A percentile compares a stretch with the other conserved stretches of the same genome.
Conservation (phyloP, 1,284 basidiomycete genomes). For the Gymnopus androsaceus region DNA sequence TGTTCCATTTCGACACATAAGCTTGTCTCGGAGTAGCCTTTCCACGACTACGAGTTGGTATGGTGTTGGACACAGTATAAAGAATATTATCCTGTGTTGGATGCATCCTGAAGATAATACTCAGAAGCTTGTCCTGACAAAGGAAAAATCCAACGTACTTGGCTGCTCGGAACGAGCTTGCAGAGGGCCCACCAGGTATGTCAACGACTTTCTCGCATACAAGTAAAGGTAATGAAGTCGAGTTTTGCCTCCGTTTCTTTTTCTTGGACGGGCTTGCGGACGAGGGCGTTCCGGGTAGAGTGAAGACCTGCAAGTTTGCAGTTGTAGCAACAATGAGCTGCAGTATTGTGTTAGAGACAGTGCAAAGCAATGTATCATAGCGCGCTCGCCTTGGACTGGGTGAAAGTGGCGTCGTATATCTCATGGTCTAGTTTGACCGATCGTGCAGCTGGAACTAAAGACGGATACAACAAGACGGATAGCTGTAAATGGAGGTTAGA, state of each 20-base stretch:
- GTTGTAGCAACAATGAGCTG: constrained; percentile 71
- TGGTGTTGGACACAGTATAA: constrained; percentile 78
- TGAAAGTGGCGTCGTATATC: constrained; percentile 77
- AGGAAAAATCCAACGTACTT: constrained; percentile 45
- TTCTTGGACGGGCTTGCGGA: constrained; percentile 37
- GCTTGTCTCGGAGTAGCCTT: constrained; percentile 59
- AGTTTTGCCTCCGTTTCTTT: constrained; percentile 44
- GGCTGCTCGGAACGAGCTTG: constrained; percentile 74
- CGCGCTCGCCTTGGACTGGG: constrained; percentile 46
- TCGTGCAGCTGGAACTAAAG: constrained; percentile 50
- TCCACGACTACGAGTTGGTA: constrained; percentile 52
- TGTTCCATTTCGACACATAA: constrained; percentile 67
- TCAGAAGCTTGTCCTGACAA: background rate
- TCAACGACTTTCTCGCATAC: constrained; percentile 53
- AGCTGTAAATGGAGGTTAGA: constrained; percentile 58
- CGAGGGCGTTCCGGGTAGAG: constrained; percentile 15
- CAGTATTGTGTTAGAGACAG: background rate
- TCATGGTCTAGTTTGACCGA: constrained; percentile 62
- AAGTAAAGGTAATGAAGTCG: constrained; percentile 34
- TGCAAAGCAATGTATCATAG: background rate
- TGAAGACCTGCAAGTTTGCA: constrained; percentile 61
- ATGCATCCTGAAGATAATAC: constrained; percentile 54
- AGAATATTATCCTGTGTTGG: constrained; percentile 54
- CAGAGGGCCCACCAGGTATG: constrained; percentile 51
- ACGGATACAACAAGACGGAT: constrained; percentile 68